Evolutionary conservation across 495 filamentous ascomycete species (phyloP), one percentile per base, ranked within the genome.

Genomic region (Collariella sp.): DNA sequence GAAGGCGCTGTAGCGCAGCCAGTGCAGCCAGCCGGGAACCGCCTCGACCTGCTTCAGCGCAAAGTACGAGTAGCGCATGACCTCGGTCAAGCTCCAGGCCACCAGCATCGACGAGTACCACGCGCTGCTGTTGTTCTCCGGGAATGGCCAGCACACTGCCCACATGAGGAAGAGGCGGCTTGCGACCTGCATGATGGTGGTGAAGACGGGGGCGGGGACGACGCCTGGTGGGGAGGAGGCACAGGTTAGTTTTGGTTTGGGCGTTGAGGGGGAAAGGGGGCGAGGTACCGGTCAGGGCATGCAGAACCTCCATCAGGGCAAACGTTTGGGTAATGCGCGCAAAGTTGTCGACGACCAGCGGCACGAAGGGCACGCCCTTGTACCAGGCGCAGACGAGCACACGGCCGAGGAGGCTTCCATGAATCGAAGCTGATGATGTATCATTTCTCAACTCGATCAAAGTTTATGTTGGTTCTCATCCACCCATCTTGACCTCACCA

Each of bases 1-100:
- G 73, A 98, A 98, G 6, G 85, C 85, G 70, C 94, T 95, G 65
- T 98, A 98, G 67, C 88, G 75, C 73, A 94, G 73, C 91, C 91
- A 96, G 54, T 79, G 79, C 67, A 91, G 78, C 66, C 70, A 78
- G 0, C 50, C 63, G 0, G 89, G 89, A 53, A 72, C 67, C 16
- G 49, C 54, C 20, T 71, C 80, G 42, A 73, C 70, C 40, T 95
- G 76, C 62, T 80, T 81, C 60, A 88, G 76, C 19, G 84, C 83
- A 62, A 96, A 96, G 71, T 87, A 97, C 56, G 79, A 77, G 72
- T 97, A 97, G 36, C 91, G 83, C 55, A 93, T 81, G 13, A 91
- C 81, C 73, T 97, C 91, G 13, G 91, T 95, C 22, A 87, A 61
- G 36, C 78, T 79, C 91, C 91, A 96, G 1, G 91, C 89, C 26